Evolutionary conservation across 2,329 filamentous ascomycete species (phyloP), one percentile per base, ranked within the genome.

Genomic region (Plectosphaerella cucumerina): DNA sequence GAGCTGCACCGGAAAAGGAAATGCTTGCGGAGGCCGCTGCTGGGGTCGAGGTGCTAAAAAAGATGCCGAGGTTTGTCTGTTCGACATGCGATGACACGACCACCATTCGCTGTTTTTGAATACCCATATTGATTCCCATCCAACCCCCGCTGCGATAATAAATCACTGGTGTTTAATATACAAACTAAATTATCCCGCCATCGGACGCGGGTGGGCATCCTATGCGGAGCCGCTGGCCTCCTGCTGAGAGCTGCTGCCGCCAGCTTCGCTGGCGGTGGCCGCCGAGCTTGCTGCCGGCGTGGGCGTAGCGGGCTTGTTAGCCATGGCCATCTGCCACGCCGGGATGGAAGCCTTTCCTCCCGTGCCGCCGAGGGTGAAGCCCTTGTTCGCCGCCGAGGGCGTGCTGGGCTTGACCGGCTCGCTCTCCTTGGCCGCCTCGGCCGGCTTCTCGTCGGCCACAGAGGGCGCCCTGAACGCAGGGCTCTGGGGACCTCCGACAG

Each of bases 321-420:
- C 75, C 64, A 85, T 84, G 45, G 86, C 85, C 77, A 90, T 80
- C 70, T 92, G 88, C 88, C 88, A 92, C 5, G 87, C 82, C 5
- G 88, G 88, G 58, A 92, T 92, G 11, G 86, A 84, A 11, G 87
- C 86, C 69, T 80, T 84, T 33, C 70, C 71, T 14, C 68, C 61
- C 35, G 78, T 71, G 51, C 77, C 72, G 53, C 77, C 33, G 58
- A 65, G 44, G 4, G 22, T 18, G n/a, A 50, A 26, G 21, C 41
- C 37, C 47, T 42, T 42, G 26, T 31, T 31, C 26, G 26, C 26
- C 12, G 42, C 42, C 5, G 53, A 49, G 5, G 57, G 53, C 3
- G 59, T 15, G 65, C 65, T 58, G 55, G 65, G 54, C 59, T 61
- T 43, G 50, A 53, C 39, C 57, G 56, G 21, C 57, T 55, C 15